Evolutionary conservation across 306 rosid genomes (phyloP), one percentile per base, ranked within the genome.

Genomic region (Quercus robur): DNA sequence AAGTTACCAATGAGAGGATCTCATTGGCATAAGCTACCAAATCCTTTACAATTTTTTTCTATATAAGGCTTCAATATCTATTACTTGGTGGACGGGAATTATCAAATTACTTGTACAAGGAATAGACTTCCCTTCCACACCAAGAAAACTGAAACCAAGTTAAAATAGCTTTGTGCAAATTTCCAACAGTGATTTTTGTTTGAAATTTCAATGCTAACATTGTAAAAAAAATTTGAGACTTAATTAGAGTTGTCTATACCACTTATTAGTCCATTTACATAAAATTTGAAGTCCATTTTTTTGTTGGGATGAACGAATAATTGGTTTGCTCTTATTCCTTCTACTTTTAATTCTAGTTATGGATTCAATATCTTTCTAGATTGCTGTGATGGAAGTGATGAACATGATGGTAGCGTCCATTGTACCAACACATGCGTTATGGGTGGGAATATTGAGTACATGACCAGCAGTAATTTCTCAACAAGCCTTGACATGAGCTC

Each of bases 361-460:
- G 31, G 51, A 62, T 85, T 46, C 56, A 76, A 80, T 66, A 26
- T 80, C n/a, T 51, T 55, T 81, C 80, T 83, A 94, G 98, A 94
- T 90, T 94, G 97, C 82, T 91, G 97, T 69, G 98, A 94, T 88
- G 97, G 95, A 83, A 90, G 90, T 70, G 99, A 94, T 72, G 99
- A 93, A 83, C 81, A 91, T 77, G 97, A 88, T 80, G 89, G 97
- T 30, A 72, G 41, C 31, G 61, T 89, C 82, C 81, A 64, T 31
- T 93, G 97, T 86, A 93, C 90, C 21, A 89, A 90, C 81, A 91
- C 93, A 8, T 93, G 99, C 73, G 83, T 90, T 82, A 93, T 90
- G 95, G 97, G 97, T 25, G 95, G 92, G 75, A 87, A 84, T 79
- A n/a, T 87, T 25, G 84, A 81, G 77, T 83, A 86, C 85, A 82